Evolutionary conservation across 164 flowering plant genomes (phyloP), one percentile per base, ranked within the genome.

Genomic region (Brasenia schreberi): DNA sequence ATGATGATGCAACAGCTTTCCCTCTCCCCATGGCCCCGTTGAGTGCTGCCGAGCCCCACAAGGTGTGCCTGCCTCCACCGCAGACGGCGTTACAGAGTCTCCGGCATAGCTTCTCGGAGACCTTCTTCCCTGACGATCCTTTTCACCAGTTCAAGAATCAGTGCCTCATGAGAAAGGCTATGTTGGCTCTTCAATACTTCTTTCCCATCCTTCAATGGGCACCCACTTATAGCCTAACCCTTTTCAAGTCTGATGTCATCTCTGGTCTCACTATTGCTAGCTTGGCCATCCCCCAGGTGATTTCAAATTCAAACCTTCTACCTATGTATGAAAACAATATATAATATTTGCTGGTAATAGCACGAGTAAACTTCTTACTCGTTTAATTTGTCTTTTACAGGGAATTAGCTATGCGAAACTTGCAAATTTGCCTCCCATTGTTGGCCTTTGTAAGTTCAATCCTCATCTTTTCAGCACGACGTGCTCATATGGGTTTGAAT

Each of bases 121-220:
- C 88, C 18, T 94, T 94, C 77, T 89, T 94, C 87, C 93, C 97
- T 0, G 98, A 94, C 67, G 90, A 90, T 49, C 97, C 97, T 6
- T 73, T 93, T 9, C 77, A 83, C 72, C 73, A 75, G 65, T 89
- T 90, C 77, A 86, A 84, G 71, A 80, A 88, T 80, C 92, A 87
- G 64, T 69, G 82, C 0, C 65, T 61, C 56, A 60, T 68, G 6
- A 74, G 43, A 23, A 91, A 80, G 71, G 63, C 83, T 19, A 27
- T 87, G 56, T 69, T 91, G 66, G 84, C 80, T 33, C 77, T 91
- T 39, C 89, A 91, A 70, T 90, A 71, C 71, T 73, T 90, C 74
- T 87, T 94, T 70, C 98, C 97, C 3, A 77, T 91, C 18, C 76
- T 85, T 45, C 81, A 86, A 43, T 94, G 90, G 90, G 78, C 65